A percentile compares a stretch with the other conserved stretches of the same genome.
Conservation (phyloP, 2,329 filamentous ascomycete species). For the Colletotrichum lini region DNA sequence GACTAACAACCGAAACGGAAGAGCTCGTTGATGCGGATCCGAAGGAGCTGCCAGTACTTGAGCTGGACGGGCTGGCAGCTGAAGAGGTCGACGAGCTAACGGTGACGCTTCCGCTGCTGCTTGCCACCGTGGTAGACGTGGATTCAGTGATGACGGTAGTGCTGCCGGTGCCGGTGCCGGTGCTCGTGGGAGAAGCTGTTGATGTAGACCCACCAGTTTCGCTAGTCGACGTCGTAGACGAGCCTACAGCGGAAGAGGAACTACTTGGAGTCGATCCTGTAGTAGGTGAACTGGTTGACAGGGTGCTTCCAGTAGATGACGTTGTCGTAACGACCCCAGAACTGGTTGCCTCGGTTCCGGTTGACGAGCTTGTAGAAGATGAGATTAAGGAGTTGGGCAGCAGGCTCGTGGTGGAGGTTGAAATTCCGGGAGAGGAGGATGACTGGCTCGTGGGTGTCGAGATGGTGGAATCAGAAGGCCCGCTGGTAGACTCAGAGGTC, state of each 20-base stretch:
- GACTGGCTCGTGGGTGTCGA: neutral
- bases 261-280: neutral
- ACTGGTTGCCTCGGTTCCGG: neutral
- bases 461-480: no score
- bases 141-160: neutral
- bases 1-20: neutral
- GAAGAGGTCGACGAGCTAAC: neutral
- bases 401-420: neutral
- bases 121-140: neutral
- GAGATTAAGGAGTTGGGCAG: neutral
- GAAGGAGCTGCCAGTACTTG: neutral
- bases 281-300: neutral
- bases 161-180: neutral
- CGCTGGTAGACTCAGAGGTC: no score
- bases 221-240: neutral
- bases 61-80: neutral
- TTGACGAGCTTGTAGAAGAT: neutral
- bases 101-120: neutral
- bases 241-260: neutral
- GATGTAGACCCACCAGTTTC: neutral
- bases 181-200: neutral
- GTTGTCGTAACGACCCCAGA: neutral
- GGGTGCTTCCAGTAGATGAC: neutral
- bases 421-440: neutral
- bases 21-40: neutral